Evolutionary conservation across 2,329 filamentous ascomycete species (phyloP), one percentile per base, ranked within the genome.

Genomic region (Davidsoniella eucalypti): DNA sequence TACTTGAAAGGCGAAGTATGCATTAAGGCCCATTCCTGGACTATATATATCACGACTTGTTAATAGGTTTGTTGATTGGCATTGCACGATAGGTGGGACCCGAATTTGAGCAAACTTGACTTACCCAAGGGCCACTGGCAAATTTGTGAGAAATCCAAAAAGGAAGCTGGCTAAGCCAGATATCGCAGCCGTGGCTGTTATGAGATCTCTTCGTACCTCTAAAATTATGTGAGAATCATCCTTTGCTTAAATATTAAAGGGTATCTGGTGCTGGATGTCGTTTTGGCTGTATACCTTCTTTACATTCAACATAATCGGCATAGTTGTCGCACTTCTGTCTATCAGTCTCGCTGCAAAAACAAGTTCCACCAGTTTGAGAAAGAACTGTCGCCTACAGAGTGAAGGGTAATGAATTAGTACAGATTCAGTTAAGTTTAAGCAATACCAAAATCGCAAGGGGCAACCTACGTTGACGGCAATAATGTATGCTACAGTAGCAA

Each of bases 401-500:
- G 29, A 37, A 37, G 7, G 12, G 21, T 7, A 14, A n/a, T 37
- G 10, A 38, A 2, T 17, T 50, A 5, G 37, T 12, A 29, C 12
- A 16, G 23, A n/a, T 18, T 23, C 37, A 14, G 4, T 29, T n/a
- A 3, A 14, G 6, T 6, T 17, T n/a, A 12, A 48, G 9, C 26
- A 10, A 8, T 29, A 29, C 2, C 21, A 25, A 14, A 12, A 7
- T 8, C 2, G 2, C 12, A 17, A 12, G 14, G 33, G 16, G 18
- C 5, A 4, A 58, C 69, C 58, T 55, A 76, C 76, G 57, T 81
- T 80, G 55, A 81, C 79, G 7, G 82, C 81, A 60, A 92, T 87
- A 57, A 92, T 90, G 64, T 88, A 90, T 12, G 84, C 82, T 84
- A 87, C 87, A 2, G 82, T 83, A 50, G 82, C 80, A 60, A 84